Percentiles rank a stretch among this genome's conserved stretches.
phyloP scores from a whole-genome alignment of 257 asterid genomes.

The Capsicum chinense region DNA sequence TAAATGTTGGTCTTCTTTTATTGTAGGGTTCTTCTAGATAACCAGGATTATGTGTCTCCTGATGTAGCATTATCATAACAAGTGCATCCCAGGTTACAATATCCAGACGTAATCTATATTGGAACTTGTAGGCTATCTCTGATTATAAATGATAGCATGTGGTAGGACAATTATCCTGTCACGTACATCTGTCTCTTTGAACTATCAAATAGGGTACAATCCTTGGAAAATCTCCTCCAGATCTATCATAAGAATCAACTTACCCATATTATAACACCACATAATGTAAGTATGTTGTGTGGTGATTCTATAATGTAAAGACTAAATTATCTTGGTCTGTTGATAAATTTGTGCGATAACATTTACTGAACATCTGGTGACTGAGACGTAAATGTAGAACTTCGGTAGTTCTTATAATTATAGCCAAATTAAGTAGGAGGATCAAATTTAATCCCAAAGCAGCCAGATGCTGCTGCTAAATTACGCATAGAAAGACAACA shows the following conservation, averaged over 20 bases:
- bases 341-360: background rate
- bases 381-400: background rate
- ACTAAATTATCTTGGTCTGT: background rate
- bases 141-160: constrained; percentile 13
- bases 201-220: background rate
- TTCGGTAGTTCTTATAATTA: background rate
- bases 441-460: background rate
- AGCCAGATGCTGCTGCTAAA: background rate
- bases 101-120: background rate
- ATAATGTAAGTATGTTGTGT: background rate
- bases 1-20: background rate
- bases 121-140: constrained; percentile 4
- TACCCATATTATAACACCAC: background rate
- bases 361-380: constrained; percentile 17
- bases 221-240: constrained; percentile 6
- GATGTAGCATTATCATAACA: constrained; percentile 19
- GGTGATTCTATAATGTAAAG: background rate
- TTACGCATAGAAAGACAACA: background rate
- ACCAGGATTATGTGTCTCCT: constrained; percentile 1
- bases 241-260: background rate
- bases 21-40: background rate
- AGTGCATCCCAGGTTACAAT: background rate
- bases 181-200: background rate
- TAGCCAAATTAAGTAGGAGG: background rate
- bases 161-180: constrained; percentile 6